Conservation (phyloP, 495 filamentous ascomycete species). For the Choiromyces venosus region DNA sequence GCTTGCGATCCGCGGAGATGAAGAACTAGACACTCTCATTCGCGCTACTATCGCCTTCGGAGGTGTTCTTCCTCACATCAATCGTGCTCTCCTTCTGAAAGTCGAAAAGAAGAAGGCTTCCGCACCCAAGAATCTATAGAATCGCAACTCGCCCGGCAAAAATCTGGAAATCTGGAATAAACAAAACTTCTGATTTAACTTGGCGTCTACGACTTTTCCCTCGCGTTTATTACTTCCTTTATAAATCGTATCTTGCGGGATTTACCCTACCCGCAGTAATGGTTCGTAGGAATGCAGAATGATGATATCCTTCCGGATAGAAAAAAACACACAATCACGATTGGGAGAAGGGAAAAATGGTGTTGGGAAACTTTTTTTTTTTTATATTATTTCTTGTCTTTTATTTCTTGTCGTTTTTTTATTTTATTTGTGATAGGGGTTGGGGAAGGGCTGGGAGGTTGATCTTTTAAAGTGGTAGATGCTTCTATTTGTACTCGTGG, state of each 20-base stretch:
- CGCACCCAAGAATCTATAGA: conserved; percentile 33
- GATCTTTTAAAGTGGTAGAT: not conserved
- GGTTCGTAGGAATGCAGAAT: conserved; percentile 18
- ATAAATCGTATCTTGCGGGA: not conserved
- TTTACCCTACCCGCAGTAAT: not conserved
- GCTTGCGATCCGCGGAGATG: conserved; percentile 95
- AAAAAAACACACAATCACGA: conserved; percentile 19
- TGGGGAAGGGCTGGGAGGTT: not conserved
- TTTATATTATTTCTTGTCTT: conserved; percentile 11
- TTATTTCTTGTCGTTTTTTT: conserved; percentile 14
- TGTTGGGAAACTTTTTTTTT: conserved; percentile 34
- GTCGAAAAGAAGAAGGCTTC: conserved; percentile 98
- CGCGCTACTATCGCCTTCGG: conserved; percentile 97
- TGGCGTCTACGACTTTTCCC: not conserved
- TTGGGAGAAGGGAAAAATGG: conserved; percentile 27
- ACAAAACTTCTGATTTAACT: not conserved
- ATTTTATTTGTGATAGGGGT: not conserved
- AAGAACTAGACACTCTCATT: conserved; percentile 95
- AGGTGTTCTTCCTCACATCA: conserved; percentile 98
- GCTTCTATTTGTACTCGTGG: not conserved
- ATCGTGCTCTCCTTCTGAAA: conserved; percentile 92
- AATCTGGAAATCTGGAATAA: conserved; percentile 24
- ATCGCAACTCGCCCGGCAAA: conserved; percentile 11
- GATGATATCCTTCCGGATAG: conserved; percentile 31
- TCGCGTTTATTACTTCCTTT: not conserved